These are phyloP conservation scores for Claviceps digitariae DNA, from an alignment of 2,329 filamentous ascomycete species.

Conservation along the genomic window DNA sequence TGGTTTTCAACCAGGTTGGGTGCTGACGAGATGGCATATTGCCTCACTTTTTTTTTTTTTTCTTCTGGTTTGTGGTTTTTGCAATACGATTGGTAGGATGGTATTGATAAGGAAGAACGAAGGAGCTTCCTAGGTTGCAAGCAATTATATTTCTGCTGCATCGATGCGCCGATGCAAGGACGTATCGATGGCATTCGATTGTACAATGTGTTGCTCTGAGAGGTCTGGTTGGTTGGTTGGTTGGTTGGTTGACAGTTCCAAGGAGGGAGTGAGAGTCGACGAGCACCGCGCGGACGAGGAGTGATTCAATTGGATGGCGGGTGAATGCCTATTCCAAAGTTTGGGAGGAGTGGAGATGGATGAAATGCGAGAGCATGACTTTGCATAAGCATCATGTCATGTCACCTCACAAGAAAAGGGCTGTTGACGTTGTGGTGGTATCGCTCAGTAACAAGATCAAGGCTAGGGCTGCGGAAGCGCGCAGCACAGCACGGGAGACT, in stretches of 20 bases:
- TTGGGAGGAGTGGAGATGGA: neutral
- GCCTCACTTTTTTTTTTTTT: neutral
- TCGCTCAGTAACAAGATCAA: neutral
- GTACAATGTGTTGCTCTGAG: neutral
- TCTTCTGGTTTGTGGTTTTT: neutral
- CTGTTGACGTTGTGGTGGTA: neutral
- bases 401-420: neutral
- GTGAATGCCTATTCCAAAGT: neutral
- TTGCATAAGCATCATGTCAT: neutral
- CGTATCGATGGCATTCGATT: no score
- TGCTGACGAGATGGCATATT: slow-evolving; percentile 1
- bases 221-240: neutral
- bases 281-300: neutral
- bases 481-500: neutral
- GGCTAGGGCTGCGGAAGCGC: neutral
- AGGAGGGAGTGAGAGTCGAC: neutral
- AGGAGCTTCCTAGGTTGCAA: neutral
- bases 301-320: neutral
- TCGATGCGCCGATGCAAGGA: neutral
- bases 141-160: neutral
- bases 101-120: neutral
- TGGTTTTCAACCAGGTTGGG: slow-evolving; percentile 19
- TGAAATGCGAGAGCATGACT: neutral
- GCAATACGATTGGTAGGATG: neutral
- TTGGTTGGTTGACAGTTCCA: neutral